Base-by-base conservation (phyloP, 2,329 filamentous ascomycete genomes). In the Botrytis hyacinthi region DNA sequence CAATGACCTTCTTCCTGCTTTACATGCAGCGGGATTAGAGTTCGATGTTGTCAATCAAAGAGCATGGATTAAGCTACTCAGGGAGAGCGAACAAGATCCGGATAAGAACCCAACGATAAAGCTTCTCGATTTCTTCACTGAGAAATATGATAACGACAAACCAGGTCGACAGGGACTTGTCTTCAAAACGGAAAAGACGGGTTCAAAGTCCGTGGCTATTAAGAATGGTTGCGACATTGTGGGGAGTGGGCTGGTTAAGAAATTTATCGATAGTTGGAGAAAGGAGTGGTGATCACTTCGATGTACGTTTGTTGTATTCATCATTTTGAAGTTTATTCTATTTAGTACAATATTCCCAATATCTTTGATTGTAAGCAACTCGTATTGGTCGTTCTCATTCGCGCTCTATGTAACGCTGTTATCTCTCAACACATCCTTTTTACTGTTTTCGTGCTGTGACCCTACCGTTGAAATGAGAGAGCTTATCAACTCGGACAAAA, bases 41-140 rank as follows among this genome's bases (percentile, higher is more conserved):
- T 87, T 87, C 66, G 80, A 83, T 29, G 78, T 81, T 10, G 83
- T 88, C 1, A 75, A 82, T 4, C 81, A 83, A 57, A 79, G 80
- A 14, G 83, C 86, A 71, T 87, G 86, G 86, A 78, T 87, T 29
- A 75, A 80, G 8, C 79, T 82, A 3, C 76, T 89, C 20, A 81
- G 84, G 6, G 80, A 80, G 3, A 84, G 84, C 3, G 84, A 88
- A 68, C 82, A 81, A 3, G 86, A 89, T 77, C 84, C 86, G 6
- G 80, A 81, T 3, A 80, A 79, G 73, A 88, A 87, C 75, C 86
- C 86, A 0, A 86, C 84, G 22, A 78, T 88, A 70, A 89, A 89
- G 81, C 81, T 89, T 59, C 76, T 89, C 0, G 86, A 87, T 62
- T 85, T 85, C 40, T 88, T 87, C 76, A 80, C 80, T 68, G 80